Percentiles rank a stretch among this genome's conserved stretches.
phyloP scores from a whole-genome alignment of 1,139 yeast genomes.

The Kodamaea arcana region DNA sequence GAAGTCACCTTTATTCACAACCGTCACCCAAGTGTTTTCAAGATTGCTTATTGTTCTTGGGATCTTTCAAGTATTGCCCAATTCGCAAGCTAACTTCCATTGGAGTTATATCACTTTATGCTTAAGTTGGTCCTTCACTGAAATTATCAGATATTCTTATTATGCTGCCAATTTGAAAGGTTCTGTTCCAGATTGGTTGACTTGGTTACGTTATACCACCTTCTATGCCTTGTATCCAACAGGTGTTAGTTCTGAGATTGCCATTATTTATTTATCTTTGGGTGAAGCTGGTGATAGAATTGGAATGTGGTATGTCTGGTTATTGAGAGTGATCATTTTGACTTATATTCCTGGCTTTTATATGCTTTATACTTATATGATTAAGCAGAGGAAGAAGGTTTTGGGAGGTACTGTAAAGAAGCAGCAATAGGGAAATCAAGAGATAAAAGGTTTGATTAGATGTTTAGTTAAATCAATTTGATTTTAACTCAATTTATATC shows the following conservation, averaged over 20 bases:
- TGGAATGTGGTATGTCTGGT: slow-evolving; percentile 52
- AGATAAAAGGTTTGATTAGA: slow-evolving; percentile 2
- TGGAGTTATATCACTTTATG: slow-evolving; percentile 65
- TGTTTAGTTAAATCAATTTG: too few species aligned
- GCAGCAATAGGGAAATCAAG: slow-evolving; percentile 8
- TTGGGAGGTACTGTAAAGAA: slow-evolving; percentile 33
- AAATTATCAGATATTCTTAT: slow-evolving; percentile 80
- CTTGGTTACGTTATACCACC: slow-evolving; percentile 76
- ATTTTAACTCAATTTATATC: too few species aligned
- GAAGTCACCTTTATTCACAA: slow-evolving; percentile 78
- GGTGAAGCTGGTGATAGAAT: slow-evolving; percentile 52
- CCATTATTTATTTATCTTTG: slow-evolving; percentile 65
- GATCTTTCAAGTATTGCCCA: slow-evolving; percentile 68
- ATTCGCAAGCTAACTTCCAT: slow-evolving; percentile 56
- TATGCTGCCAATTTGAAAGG: slow-evolving; percentile 66
- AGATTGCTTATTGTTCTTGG: slow-evolving; percentile 83
- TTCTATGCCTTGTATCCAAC: slow-evolving; percentile 83
- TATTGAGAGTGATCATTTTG: slow-evolving; percentile 54
- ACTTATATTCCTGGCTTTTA: slow-evolving; percentile 86
- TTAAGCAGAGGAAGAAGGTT: slow-evolving; percentile 75
- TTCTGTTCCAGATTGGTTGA: slow-evolving; percentile 58
- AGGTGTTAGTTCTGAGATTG: slow-evolving; percentile 83
- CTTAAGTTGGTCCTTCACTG: slow-evolving; percentile 88
- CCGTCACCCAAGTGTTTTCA: slow-evolving; percentile 82
- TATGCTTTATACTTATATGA: slow-evolving; percentile 81